Percentiles rank a stretch among this genome's conserved stretches.
These are phyloP conservation scores for Phaffia tasmanica DNA, from an alignment of 768 basidiomycete genomes.

Conservation along the genomic window DNA sequence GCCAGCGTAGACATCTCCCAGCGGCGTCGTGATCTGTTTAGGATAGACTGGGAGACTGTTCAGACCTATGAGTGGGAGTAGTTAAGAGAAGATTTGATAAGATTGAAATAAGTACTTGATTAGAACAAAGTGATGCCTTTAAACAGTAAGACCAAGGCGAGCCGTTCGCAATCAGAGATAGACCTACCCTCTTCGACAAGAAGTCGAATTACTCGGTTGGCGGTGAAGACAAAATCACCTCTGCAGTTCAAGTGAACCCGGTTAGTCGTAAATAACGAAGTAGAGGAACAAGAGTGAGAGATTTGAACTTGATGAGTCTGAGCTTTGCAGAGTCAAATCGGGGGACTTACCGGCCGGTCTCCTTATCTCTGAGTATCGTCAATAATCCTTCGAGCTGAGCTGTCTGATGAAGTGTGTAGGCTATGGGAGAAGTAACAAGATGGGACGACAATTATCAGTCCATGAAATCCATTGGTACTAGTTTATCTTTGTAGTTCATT, in stretches of 20 bases:
- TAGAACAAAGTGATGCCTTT: neutral
- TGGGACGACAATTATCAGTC: neutral
- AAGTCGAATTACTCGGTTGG: constrained; percentile 65
- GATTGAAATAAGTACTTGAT: constrained; percentile 48
- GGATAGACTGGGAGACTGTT: constrained; percentile 74
- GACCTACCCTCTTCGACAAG: constrained; percentile 44
- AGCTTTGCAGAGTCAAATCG: neutral
- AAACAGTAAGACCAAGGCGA: neutral
- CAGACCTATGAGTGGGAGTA: constrained; percentile 54
- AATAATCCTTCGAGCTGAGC: constrained; percentile 89
- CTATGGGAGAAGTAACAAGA: constrained; percentile 45
- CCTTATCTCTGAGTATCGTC: constrained; percentile 84
- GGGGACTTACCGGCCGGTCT: constrained; percentile 50
- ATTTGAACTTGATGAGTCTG: neutral
- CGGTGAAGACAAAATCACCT: constrained; percentile 94
- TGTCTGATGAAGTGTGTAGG: constrained; percentile 79
- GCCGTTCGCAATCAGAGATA: neutral
- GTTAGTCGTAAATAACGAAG: neutral
- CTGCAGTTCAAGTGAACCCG: constrained; percentile 28
- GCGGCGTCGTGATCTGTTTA: constrained; percentile 41
- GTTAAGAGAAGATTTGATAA: neutral
- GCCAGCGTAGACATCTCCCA: constrained; percentile 72
- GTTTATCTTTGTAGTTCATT: too few species aligned
- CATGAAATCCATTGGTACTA: too few species aligned
- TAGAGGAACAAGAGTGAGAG: neutral